phyloP scores from a whole-genome alignment of 1,139 yeast genomes.

The Wickerhamomyces sp. region DNA sequence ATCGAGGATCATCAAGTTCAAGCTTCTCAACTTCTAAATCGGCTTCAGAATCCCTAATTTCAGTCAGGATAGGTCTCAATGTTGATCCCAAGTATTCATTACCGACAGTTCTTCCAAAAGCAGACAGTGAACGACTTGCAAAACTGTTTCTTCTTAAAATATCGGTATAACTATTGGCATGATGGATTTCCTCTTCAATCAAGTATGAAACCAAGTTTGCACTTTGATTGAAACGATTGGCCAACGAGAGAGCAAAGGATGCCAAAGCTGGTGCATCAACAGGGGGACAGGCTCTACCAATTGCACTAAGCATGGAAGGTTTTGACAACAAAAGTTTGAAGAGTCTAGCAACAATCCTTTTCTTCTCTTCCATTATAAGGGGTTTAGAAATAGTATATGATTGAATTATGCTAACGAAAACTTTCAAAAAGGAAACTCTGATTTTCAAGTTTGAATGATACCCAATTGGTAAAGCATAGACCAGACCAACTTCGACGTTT shows the following conservation, averaged over 20 bases:
- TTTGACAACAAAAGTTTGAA: constrained; percentile 20
- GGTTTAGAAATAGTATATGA: constrained; percentile 30
- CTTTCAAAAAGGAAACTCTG: constrained; percentile 69
- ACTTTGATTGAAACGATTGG: constrained; percentile 47
- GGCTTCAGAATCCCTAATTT: constrained; percentile 45
- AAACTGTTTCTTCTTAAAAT: constrained; percentile 78
- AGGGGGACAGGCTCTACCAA: constrained; percentile 48
- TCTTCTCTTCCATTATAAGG: constrained; percentile 8
- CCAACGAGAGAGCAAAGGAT: constrained; percentile 59
- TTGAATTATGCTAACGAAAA: constrained; percentile 63
- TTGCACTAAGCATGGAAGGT: constrained; percentile 31
- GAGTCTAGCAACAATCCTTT: constrained; percentile 5
- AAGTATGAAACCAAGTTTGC: constrained; percentile 53
- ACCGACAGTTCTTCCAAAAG: constrained; percentile 67
- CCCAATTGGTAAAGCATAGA: constrained; percentile 73
- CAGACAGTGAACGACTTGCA: constrained; percentile 70
- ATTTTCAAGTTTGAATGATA: constrained; percentile 64
- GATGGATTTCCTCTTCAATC: constrained; percentile 56
- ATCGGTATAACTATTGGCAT: constrained; percentile 61
- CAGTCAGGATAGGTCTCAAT: constrained; percentile 50
- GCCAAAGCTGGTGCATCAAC: constrained; percentile 73
- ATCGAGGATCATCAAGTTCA: constrained; percentile 32
- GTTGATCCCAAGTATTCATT: constrained; percentile 48
- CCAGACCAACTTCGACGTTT: constrained; percentile 75
- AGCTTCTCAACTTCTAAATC: constrained; percentile 65